A percentile compares a stretch with the other conserved stretches of the same genome.
Evolutionary conservation across 2,329 filamentous ascomycete species (phyloP).

Genomic region (Aspergillus pseudoviridinutans): DNA sequence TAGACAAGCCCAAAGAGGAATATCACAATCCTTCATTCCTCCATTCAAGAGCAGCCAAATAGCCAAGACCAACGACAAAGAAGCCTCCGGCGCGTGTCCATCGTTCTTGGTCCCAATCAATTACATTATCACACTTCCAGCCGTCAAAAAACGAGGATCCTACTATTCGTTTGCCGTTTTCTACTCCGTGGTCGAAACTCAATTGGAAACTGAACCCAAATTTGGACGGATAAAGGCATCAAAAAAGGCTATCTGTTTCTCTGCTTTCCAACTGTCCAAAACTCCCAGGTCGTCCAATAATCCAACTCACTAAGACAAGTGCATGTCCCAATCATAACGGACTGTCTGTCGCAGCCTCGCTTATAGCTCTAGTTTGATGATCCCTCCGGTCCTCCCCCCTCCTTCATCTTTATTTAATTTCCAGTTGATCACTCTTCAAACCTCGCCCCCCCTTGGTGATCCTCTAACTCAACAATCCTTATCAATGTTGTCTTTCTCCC

Average conservation of each 20-base stretch:
- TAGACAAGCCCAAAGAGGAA: neutral
- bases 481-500: slow-evolving; percentile 3
- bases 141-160: too few relatives aligned
- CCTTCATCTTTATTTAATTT: neutral
- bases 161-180: neutral
- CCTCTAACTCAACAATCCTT: neutral
- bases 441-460: neutral
- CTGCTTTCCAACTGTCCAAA: neutral
- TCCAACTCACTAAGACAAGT: neutral
- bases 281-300: too few relatives aligned
- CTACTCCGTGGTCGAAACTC: neutral
- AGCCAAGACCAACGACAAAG: neutral
- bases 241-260: neutral
- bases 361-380: neutral
- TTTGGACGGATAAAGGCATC: neutral
- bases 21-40: slow-evolving; percentile 1
- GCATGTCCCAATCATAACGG: neutral
- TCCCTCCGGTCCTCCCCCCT: neutral
- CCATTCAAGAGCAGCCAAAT: neutral
- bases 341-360: neutral
- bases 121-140: neutral
- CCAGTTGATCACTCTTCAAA: neutral
- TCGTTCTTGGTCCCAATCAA: neutral
- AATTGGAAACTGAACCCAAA: neutral
- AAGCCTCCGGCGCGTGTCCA: neutral